These are phyloP conservation scores for Leccinum longicurvipes DNA, from an alignment of 768 basidiomycete genomes.

Conservation along the genomic window DNA sequence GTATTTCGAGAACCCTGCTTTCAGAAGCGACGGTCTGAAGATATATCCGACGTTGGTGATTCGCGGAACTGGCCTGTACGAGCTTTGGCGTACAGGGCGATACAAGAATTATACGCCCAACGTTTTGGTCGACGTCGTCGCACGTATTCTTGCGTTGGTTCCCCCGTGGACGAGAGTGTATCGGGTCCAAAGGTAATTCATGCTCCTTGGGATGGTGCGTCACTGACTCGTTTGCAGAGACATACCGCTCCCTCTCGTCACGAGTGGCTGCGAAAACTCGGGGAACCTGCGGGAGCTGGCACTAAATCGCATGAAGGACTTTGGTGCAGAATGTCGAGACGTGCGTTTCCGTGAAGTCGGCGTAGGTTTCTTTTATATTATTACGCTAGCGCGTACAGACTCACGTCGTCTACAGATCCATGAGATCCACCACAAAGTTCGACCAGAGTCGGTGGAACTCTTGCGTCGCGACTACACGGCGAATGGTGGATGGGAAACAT, in stretches of 20 bases:
- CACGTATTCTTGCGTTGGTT: constrained; percentile 90
- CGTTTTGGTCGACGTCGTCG: constrained; percentile 95
- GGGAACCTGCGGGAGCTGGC: constrained; percentile 96
- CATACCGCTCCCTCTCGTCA: constrained; percentile 94
- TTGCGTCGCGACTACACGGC: constrained; percentile 94
- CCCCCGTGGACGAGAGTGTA: constrained; percentile 99
- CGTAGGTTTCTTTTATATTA: constrained; percentile 44
- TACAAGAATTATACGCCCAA: constrained; percentile 99
- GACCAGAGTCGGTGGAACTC: constrained; percentile 92
- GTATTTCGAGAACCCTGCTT: constrained; percentile 98
- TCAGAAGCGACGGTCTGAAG: constrained; percentile 95
- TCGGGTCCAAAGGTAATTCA: constrained; percentile 82
- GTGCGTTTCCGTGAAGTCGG: constrained; percentile 98
- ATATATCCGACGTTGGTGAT: constrained; percentile 99
- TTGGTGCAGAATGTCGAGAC: constrained; percentile 95
- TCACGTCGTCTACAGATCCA: constrained; percentile 61
- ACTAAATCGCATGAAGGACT: constrained; percentile 97
- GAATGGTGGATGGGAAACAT: constrained; percentile 99
- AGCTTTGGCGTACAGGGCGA: constrained; percentile 93
- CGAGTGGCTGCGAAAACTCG: constrained; percentile 96
- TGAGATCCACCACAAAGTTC: constrained; percentile 97
- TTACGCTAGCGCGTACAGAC: background rate
- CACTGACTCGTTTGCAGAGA: constrained; percentile 51
- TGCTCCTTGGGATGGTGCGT: background rate
- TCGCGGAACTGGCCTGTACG: constrained; percentile 92